Evolutionary conservation across 108 stramenopile species (phyloP), one percentile per base, ranked within the genome.

Genomic region (Poteriospumella lacustris): DNA sequence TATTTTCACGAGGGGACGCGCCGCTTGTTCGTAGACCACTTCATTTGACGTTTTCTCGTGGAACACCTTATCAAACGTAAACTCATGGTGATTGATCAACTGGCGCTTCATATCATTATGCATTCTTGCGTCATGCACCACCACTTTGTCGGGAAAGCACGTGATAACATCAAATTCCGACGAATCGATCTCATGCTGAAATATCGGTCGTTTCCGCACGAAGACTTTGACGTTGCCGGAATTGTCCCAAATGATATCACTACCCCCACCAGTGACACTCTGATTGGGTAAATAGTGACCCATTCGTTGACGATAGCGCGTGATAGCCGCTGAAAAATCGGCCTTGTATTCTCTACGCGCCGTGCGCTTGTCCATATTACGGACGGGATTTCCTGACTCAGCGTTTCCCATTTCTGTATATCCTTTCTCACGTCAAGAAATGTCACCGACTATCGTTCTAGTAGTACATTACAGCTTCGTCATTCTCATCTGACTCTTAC

Each of bases 361-460:
- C 9, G 70, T 73, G 5, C 70, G 70, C 36, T 73, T 73, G 36
- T 73, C 70, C 40, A 73, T 39, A 73, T 73, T 73, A 73, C 70
- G 70, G 19, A 73, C 36, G 28, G 70, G 70, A 42, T 73, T 73
- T 9, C 40, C 5, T 9, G 60, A 64, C 42, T 73, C 70, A 52
- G 70, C 38, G 19, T 73, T 44, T 52, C 70, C 70, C 70, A 73
- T 73, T 73, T n/a, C 36, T 5, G 42, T 73, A n/a, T n/a, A n/a
- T n/a, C n/a, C n/a, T n/a, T n/a, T n/a, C n/a, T n/a, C n/a, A n/a
- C n/a, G n/a, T n/a, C n/a, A n/a, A n/a, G n/a, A n/a, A n/a, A n/a
- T n/a, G n/a, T n/a, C n/a, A n/a, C n/a, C n/a, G n/a, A n/a, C n/a
- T n/a, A n/a, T n/a, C n/a, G n/a, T n/a, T n/a, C n/a, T n/a, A n/a